These are phyloP conservation scores for Saccharomyces hybrid DNA, from an alignment of 1,139 yeast species.

Conservation along the genomic window DNA sequence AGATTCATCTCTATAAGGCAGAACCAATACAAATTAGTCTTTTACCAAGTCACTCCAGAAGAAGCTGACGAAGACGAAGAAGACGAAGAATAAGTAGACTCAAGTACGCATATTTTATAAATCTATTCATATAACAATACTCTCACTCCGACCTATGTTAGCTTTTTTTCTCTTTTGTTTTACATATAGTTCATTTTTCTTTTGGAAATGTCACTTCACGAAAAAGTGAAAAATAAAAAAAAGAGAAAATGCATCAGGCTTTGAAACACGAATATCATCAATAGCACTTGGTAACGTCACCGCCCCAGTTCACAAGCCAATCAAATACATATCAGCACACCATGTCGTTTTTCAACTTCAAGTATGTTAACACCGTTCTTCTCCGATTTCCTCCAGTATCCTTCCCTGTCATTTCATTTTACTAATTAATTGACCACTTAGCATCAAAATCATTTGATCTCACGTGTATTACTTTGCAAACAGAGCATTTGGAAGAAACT, in stretches of 20 bases:
- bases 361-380: conserved; percentile 14
- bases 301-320: background rate
- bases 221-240: background rate
- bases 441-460: conserved; percentile 1
- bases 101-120: background rate
- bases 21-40: conserved; percentile 93
- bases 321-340: background rate
- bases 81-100: background rate
- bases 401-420: background rate
- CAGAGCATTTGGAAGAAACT: conserved; percentile 37
- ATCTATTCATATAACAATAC: background rate
- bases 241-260: background rate
- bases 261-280: background rate
- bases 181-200: background rate
- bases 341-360: conserved; percentile 26
- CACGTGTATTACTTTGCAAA: conserved; percentile 1
- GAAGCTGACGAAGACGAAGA: conserved; percentile 65
- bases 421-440: background rate
- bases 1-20: conserved; percentile 92
- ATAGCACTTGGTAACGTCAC: background rate
- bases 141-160: background rate
- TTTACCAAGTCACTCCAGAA: conserved; percentile 95
- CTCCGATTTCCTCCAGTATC: background rate
- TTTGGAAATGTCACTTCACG: background rate
- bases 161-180: background rate